Evolutionary conservation across 2,329 filamentous ascomycete species (phyloP).

Genomic region (Elsinoe necatrix): DNA sequence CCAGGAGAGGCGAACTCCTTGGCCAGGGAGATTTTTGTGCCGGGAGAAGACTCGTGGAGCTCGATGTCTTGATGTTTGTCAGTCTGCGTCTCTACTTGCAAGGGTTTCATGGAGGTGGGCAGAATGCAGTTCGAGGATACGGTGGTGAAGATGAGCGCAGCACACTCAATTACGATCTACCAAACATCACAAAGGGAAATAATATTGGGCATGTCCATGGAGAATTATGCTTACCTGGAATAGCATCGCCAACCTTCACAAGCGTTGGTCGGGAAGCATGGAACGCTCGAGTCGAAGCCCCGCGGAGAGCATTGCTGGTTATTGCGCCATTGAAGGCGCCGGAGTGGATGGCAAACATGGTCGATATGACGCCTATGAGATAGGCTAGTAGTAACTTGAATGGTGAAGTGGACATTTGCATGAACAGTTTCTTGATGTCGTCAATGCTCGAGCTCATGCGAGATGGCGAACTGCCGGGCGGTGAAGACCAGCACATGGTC

Average conservation of each 20-base stretch:
- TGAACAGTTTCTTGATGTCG: not conserved
- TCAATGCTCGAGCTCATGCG: not conserved
- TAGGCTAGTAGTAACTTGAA: not conserved
- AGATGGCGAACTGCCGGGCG: slow-evolving; percentile 4
- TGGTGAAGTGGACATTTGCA: not conserved
- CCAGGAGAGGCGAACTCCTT: slow-evolving; percentile 57
- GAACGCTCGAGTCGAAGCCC: slow-evolving; percentile 39
- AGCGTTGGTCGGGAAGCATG: slow-evolving; percentile 54
- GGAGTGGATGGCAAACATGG: slow-evolving; percentile 17
- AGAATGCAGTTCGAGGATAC: too few species aligned
- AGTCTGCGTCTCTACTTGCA: not conserved
- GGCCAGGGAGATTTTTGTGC: slow-evolving; percentile 81
- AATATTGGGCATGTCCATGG: not conserved
- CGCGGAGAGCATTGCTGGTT: slow-evolving; percentile 16
- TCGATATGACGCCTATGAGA: slow-evolving; percentile 3
- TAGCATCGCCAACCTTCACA: slow-evolving; percentile 69
- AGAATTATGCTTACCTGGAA: slow-evolving; percentile 44
- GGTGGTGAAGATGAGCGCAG: too few species aligned
- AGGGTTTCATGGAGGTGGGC: too few species aligned
- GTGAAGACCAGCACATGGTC: not conserved
- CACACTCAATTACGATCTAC: too few species aligned
- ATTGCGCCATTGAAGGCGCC: slow-evolving; percentile 17
- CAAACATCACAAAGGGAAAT: too few species aligned
- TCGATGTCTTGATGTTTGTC: slow-evolving; percentile 45
- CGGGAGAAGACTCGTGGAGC: slow-evolving; percentile 76